phyloP scores from a whole-genome alignment of 371 early-diverging fungal genomes.

The Choanephora cucurbitarum region DNA sequence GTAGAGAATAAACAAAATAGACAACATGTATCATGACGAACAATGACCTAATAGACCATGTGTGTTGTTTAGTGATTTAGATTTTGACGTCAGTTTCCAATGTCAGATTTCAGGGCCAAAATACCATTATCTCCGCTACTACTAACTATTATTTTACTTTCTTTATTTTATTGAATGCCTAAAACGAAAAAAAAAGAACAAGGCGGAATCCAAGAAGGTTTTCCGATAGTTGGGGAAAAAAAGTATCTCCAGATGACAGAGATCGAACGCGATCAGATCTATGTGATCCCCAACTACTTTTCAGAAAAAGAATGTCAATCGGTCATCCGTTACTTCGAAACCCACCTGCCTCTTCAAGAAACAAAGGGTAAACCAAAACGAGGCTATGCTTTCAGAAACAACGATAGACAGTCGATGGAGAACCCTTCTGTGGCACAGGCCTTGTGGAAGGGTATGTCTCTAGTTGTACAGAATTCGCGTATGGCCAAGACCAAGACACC shows the following conservation, averaged over 20 bases:
- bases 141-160: too few relatives aligned
- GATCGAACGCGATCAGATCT: constrained; percentile 50
- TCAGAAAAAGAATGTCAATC: constrained; percentile 44
- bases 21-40: background rate
- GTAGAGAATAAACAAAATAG: too few relatives aligned
- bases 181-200: constrained; percentile 1
- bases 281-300: constrained; percentile 50
- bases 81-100: too few relatives aligned
- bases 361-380: constrained; percentile 45
- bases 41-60: background rate
- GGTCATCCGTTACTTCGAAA: constrained; percentile 47
- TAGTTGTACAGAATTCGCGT: constrained; percentile 30
- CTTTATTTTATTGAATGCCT: too few relatives aligned
- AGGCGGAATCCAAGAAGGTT: background rate
- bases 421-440: constrained; percentile 53
- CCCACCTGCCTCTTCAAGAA: constrained; percentile 33
- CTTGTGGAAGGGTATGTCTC: constrained; percentile 63
- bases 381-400: constrained; percentile 72
- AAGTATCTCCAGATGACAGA: constrained; percentile 28
- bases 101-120: too few relatives aligned
- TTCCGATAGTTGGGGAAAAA: constrained; percentile 12
- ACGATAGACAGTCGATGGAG: constrained; percentile 62
- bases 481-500: constrained; percentile 8
- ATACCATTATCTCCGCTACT: too few relatives aligned
- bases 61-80: background rate